Evolutionary conservation across 306 rosid species (phyloP), one percentile per base, ranked within the genome.

Genomic region (Castanea sativa): DNA sequence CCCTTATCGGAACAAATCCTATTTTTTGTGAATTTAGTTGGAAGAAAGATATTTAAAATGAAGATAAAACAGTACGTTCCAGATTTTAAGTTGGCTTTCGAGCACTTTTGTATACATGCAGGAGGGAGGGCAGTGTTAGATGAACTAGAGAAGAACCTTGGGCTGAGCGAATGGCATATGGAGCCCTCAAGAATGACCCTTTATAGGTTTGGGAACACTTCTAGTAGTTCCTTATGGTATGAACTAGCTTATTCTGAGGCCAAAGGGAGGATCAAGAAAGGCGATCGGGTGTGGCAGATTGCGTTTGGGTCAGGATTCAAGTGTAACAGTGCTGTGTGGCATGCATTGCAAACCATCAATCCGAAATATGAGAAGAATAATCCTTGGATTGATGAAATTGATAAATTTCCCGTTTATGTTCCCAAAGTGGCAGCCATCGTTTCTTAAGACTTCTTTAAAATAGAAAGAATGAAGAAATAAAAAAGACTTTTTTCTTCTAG

Each of bases 291-390:
- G 4, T 65, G 71, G 71, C 71, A 65, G 23, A 65, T 65, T 32
- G 71, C 71, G 8, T 65, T 65, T 8, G 71, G 71, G n/a, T 65
- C 71, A 32, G 71, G 71, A 65, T 65, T 65, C 49, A 65, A 65
- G 71, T 65, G 71, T 16, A 65, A 65, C 45, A 65, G 71, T 18
- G 71, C 21, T 18, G 52, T 67, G 52, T 67, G 72, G 72, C 52
- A 45, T 3, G 72, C 72, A 18, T 35, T 67, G 72, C 27, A 27
- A 8, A 67, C 72, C 52, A 35, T 67, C 12, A 45, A 33, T 67
- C 72, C 52, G 18, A 20, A 45, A 19, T 7, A 33, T 45, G 72
- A 67, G 25, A 67, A 67, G 16, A 38, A 19, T 4, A 67, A 67
- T 67, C 71, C 71, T 33, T 67, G 71, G 27, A 67, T 33, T 23